Base-by-base conservation (phyloP, 805 yeast species). In the Komagataella kurtzmanii region DNA sequence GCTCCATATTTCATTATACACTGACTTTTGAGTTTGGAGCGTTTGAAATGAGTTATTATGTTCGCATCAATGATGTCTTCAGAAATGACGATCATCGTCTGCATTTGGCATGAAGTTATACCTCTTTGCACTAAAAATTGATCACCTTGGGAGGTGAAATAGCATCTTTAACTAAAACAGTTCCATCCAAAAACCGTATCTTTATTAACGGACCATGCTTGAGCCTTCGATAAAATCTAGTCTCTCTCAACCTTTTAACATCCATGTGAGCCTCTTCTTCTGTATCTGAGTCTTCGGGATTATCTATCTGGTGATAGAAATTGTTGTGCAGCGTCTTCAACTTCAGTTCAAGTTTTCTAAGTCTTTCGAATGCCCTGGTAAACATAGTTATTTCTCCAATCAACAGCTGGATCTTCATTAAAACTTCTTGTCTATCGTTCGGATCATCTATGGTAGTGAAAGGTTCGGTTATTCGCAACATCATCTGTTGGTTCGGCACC, bases 341-440 rank as follows among this genome's bases (percentile, higher is more conserved):
- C 24, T 51, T 18, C 58, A 65, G 24, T 59, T 67, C 59, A 67
- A 60, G 53, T 52, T 59, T 55, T 63, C 70, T 76, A 68, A 77
- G 51, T 56, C 61, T 47, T 57, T 70, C 58, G 54, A 66, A 70
- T 52, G 71, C 73, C 19, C 55, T 46, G 6, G 74, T 55, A 47
- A 73, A 61, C 45, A 67, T 62, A 21, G 62, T 58, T 44, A 78
- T 65, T 54, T 80, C 85, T 12, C 64, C 61, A 2, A 77, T 61
- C 1, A 90, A 82, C 44, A 79, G 61, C 12, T 63, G 65, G 36
- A 76, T 70, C 60, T 85, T 86, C 21, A 60, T 55, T 17, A 65
- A 62, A 54, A 83, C 56, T 59, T 86, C 93, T 5, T 66, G 61
- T 2, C 54, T 58, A 59, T 85, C 79, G 5, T 60, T 59, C 1